phyloP scores from a whole-genome alignment of 495 filamentous ascomycete genomes.

The Xylaria curta region DNA sequence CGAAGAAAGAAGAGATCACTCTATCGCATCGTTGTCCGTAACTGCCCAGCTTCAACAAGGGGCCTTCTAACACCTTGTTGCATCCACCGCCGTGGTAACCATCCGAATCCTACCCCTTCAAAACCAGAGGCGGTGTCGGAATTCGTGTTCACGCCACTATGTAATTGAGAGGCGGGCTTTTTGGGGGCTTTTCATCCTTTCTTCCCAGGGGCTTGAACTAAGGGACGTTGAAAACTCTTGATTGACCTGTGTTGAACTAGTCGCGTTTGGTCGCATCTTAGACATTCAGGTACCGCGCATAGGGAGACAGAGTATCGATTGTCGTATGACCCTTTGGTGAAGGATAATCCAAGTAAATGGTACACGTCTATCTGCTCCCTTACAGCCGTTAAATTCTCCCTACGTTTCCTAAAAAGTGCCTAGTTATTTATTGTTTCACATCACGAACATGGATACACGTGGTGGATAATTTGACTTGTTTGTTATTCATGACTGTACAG shows the following conservation, averaged over 20 bases:
- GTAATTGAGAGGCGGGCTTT: constrained; percentile 3
- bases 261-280: background rate
- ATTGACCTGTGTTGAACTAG: background rate
- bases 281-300: background rate
- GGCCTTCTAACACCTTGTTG: constrained; percentile 16
- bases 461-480: background rate
- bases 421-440: constrained; percentile 1
- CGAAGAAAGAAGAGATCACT: constrained; percentile 18
- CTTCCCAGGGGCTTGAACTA: constrained; percentile 12
- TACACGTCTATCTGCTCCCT: background rate
- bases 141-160: background rate
- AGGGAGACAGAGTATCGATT: background rate
- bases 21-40: constrained; percentile 4
- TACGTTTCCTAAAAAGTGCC: background rate
- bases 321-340: constrained; percentile 4
- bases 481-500: background rate
- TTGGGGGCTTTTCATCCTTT: constrained; percentile 3
- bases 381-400: background rate
- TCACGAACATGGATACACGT: background rate
- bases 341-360: background rate
- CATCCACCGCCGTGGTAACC: constrained; percentile 25
- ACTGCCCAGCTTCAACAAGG: constrained; percentile 16
- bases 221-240: background rate
- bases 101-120: constrained; percentile 21
- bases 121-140: constrained; percentile 14